Conservation (phyloP, 805 yeast species). For the Yarrowia sp. region DNA sequence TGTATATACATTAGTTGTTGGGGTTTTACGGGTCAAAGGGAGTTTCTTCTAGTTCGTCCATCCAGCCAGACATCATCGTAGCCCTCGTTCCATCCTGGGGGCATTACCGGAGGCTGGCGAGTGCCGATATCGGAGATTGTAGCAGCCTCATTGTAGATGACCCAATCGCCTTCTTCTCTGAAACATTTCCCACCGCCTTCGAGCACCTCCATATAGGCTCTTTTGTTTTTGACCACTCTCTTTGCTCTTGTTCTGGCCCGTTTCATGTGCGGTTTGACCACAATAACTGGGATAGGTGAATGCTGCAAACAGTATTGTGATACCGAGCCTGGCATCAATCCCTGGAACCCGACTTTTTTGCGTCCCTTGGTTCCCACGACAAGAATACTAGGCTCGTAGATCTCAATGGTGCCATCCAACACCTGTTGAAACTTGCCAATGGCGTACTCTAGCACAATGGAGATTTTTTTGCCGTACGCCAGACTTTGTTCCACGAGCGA, state of each 20-base stretch:
- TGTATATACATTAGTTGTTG: neutral
- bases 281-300: slow-evolving; percentile 47
- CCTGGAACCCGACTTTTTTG: slow-evolving; percentile 42
- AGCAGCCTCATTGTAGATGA: neutral
- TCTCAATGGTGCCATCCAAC: slow-evolving; percentile 43
- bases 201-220: neutral
- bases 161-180: neutral
- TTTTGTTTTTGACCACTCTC: slow-evolving; percentile 27
- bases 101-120: neutral
- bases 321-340: slow-evolving; percentile 45
- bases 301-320: slow-evolving; percentile 49
- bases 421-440: slow-evolving; percentile 45
- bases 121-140: neutral
- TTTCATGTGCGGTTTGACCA: slow-evolving; percentile 43
- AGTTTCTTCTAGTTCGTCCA: neutral
- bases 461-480: slow-evolving; percentile 39
- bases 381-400: slow-evolving; percentile 46
- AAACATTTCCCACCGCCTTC: neutral
- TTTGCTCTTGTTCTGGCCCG: slow-evolving; percentile 36
- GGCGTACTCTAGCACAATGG: slow-evolving; percentile 45
- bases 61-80: slow-evolving; percentile 1
- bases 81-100: neutral
- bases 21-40: neutral
- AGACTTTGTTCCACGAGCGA: slow-evolving; percentile 8
- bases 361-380: slow-evolving; percentile 48